These are phyloP conservation scores for Athelia psychrophila DNA, from an alignment of 1,284 basidiomycete genomes.

Conservation along the genomic window DNA sequence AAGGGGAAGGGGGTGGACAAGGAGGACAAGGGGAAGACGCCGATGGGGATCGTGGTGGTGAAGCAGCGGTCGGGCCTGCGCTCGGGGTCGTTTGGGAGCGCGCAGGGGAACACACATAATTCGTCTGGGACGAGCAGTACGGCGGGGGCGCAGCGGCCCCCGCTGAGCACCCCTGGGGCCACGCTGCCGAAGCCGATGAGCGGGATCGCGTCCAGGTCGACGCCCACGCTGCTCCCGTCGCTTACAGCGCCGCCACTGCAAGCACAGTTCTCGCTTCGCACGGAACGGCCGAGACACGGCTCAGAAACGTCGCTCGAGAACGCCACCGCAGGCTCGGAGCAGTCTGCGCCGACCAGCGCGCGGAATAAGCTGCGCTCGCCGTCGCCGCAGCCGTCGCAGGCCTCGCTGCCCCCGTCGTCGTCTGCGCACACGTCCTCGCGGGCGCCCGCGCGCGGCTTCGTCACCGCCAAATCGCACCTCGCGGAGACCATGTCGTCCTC, in stretches of 20 bases:
- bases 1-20: conserved; percentile 11
- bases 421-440: too few species aligned
- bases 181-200: too few species aligned
- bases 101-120: too few species aligned
- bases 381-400: not conserved
- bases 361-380: too few species aligned
- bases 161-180: too few species aligned
- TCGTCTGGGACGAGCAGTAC: too few species aligned
- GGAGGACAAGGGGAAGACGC: conserved; percentile 14
- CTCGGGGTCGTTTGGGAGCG: conserved; percentile 1
- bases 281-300: not conserved
- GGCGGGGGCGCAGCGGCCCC: too few species aligned
- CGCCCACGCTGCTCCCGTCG: not conserved
- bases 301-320: not conserved
- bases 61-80: not conserved
- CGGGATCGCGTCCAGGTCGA: not conserved
- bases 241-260: not conserved
- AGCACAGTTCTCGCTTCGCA: not conserved
- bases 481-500: not conserved
- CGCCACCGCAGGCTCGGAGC: too few species aligned
- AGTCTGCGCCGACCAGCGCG: too few species aligned
- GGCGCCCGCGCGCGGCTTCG: not conserved
- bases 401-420: not conserved
- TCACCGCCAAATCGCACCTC: not conserved
- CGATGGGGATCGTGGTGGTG: conserved; percentile 9